phyloP scores from a whole-genome alignment of 306 rosid genomes.

The Luffa acutangula region DNA sequence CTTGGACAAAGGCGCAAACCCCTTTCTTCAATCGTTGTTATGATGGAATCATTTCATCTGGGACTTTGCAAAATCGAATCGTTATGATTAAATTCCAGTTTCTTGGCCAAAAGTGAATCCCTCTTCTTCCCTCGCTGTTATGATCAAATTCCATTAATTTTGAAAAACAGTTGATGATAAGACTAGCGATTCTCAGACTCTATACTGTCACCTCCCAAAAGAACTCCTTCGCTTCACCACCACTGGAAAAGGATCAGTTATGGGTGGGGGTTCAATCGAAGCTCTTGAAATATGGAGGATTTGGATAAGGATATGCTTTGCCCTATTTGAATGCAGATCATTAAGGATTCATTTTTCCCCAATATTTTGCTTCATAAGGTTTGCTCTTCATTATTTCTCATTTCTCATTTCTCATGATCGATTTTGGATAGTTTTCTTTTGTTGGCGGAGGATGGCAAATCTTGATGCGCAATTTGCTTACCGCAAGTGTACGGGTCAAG shows the following conservation, averaged over 20 bases:
- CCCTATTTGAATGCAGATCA: conserved; percentile 96
- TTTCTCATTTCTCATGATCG: not conserved
- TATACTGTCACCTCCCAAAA: not conserved
- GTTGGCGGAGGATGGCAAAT: too few relatives aligned
- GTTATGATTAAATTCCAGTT: too few relatives aligned
- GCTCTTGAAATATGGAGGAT: conserved; percentile 12
- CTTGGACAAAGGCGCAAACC: too few relatives aligned
- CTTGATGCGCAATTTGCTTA: too few relatives aligned
- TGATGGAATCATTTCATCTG: too few relatives aligned
- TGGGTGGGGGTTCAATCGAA: conserved; percentile 26
- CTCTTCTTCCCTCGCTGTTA: too few relatives aligned
- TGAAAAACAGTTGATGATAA: too few relatives aligned
- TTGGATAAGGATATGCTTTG: conserved; percentile 80
- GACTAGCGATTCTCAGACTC: not conserved
- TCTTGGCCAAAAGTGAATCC: too few relatives aligned
- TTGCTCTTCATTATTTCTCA: not conserved
- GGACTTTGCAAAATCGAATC: too few relatives aligned
- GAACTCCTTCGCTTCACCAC: not conserved
- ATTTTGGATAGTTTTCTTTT: not conserved
- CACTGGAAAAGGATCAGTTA: not conserved
- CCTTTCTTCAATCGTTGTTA: too few relatives aligned
- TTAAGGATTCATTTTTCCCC: conserved; percentile 81
- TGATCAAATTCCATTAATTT: too few relatives aligned
- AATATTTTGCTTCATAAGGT: conserved; percentile 87
- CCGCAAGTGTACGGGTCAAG: too few relatives aligned